These are phyloP conservation scores for Vachellia pachyceras DNA, from an alignment of 306 rosid genomes.

Conservation along the genomic window DNA sequence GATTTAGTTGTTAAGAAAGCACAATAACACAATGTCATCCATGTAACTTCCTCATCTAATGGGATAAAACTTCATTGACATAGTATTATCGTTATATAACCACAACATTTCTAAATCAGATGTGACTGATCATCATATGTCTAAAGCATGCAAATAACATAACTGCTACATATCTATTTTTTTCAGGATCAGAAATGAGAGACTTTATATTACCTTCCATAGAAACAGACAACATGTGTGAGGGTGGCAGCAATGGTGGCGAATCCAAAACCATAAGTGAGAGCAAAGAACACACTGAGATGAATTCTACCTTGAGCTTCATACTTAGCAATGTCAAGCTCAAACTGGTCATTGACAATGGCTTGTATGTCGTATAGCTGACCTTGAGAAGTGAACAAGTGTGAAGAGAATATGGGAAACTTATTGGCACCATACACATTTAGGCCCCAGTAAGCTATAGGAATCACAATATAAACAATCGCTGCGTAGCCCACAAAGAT, in stretches of 20 bases:
- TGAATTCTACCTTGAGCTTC: conserved; percentile 63
- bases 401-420: conserved; percentile 81
- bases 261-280: conserved; percentile 78
- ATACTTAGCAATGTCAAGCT: conserved; percentile 56
- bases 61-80: no score
- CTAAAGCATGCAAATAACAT: neutral
- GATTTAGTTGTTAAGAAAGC: no score
- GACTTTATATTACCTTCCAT: conserved; percentile 62
- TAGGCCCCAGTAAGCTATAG: conserved; percentile 70
- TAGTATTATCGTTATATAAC: no score
- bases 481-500: conserved; percentile 60
- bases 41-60: no score
- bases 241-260: conserved; percentile 81
- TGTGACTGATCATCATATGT: neutral
- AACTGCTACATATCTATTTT: neutral
- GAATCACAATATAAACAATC: conserved; percentile 56
- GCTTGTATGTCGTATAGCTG: conserved; percentile 58
- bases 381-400: conserved; percentile 69
- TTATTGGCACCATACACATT: conserved; percentile 55
- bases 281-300: conserved; percentile 70
- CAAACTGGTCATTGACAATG: conserved; percentile 67
- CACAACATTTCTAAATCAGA: neutral
- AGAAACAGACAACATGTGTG: conserved; percentile 70
- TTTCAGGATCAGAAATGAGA: neutral
- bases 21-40: no score